Conservation (phyloP, 1,139 yeast species). For the Yamadazyma conglobata region DNA sequence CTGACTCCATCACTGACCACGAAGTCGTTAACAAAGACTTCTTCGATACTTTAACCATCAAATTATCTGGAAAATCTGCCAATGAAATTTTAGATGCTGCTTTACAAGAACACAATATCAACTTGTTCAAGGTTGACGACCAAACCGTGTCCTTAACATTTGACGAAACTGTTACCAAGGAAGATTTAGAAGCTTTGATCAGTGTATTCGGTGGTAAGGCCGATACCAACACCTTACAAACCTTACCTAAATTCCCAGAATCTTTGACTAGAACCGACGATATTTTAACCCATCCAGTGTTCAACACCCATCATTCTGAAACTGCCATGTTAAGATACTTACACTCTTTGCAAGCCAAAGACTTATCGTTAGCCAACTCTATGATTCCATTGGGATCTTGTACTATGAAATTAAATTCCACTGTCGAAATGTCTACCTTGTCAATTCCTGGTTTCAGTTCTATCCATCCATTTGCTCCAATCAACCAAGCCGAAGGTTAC, state of each 20-base stretch:
- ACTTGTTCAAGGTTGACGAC: constrained; percentile 67
- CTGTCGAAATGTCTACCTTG: constrained; percentile 91
- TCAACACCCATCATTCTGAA: constrained; percentile 87
- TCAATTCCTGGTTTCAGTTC: constrained; percentile 91
- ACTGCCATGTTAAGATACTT: constrained; percentile 91
- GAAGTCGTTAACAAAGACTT: constrained; percentile 56
- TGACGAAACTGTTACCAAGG: constrained; percentile 77
- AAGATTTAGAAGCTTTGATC: constrained; percentile 58
- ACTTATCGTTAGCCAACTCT: constrained; percentile 87
- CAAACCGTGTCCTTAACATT: constrained; percentile 67
- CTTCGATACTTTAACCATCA: constrained; percentile 86
- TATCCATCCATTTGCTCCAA: constrained; percentile 91
- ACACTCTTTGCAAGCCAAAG: constrained; percentile 81
- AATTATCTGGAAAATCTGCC: constrained; percentile 52
- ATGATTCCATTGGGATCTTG: constrained; percentile 98
- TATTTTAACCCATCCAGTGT: constrained; percentile 70
- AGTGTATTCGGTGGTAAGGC: constrained; percentile 49
- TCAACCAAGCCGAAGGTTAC: constrained; percentile 84
- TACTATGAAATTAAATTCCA: constrained; percentile 95
- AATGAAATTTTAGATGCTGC: constrained; percentile 59
- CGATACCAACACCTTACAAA: constrained; percentile 31
- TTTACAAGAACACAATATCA: constrained; percentile 59
- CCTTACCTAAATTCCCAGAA: constrained; percentile 52
- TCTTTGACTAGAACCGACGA: constrained; percentile 58
- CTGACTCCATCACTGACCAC: constrained; percentile 51